Base-by-base conservation (phyloP, 139 green algal genomes). In the Pleodorina starrii region DNA sequence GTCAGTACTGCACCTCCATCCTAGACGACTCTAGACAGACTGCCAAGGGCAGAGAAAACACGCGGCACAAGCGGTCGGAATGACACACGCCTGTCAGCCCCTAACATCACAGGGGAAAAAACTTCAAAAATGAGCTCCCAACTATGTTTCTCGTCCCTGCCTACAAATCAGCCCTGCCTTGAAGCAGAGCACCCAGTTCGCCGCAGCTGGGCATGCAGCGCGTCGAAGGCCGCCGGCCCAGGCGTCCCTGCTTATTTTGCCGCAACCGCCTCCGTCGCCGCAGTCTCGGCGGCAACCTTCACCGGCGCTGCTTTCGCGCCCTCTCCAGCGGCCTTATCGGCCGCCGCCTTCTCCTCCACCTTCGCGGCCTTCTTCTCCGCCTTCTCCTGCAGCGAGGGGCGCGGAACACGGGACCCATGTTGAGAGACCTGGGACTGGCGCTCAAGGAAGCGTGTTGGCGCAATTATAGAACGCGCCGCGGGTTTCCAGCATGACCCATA, bases 331-430 rank as follows among this genome's bases (percentile, higher is more conserved):
- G n/a, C 48, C 76, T 72, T 54, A 54, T 43, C 78, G 7, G 78
- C 51, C 21, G 78, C 51, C 11, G 38, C n/a, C 51, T 85, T 85
- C 36, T 85, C 78, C 0, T 74, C 54, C 6, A 17, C 4, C 60
- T 86, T 87, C 27, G 46, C 51, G 1, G 43, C 81, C 19, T 54
- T 54, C 32, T 86, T 86, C 40, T 71, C 82, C 5, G 32, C 44
- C 66, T 80, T 79, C 43, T 88, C 82, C 82, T 88, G 46, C 60
- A 46, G 16, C 36, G 27, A 66, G 54, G 54, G 21, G 54, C 29
- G 54, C 25, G 5, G 9, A 12, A 66, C n/a, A n/a, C n/a, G n/a
- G n/a, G n/a, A n/a, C n/a, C n/a, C n/a, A n/a, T n/a, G n/a, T n/a
- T n/a, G n/a, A n/a, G n/a, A n/a, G n/a, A n/a, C n/a, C n/a, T n/a